Base-by-base conservation (phyloP, 169 alveolate species). In the Plasmodium cynomolgi region DNA sequence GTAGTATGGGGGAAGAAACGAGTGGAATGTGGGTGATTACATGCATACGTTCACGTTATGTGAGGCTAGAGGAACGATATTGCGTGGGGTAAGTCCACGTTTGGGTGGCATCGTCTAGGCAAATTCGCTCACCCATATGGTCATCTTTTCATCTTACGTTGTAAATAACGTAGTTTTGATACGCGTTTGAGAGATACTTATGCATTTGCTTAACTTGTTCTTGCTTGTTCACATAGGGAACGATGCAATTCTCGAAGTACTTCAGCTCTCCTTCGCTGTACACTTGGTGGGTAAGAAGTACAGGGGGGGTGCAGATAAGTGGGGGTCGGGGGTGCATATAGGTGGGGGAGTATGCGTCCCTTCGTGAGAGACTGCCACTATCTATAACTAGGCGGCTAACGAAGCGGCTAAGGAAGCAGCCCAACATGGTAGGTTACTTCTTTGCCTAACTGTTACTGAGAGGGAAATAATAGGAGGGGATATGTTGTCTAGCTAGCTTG, bases 201-300 rank as follows among this genome's bases (percentile, higher is more conserved):
- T 90, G 84, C 15, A 81, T 62, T 74, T 90, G 84, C 37, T 79
- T 81, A 47, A 81, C 56, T 44, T 79, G 84, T 26, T 90, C 80
- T 74, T 90, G 91, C 73, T 80, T 81, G 31, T 81, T 79, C 33
- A 90, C 94, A 68, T 90, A 90, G 31, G 94, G 94, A 0, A 90
- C 33, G 83, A 90, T 29, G 33, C 81, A 39, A 29, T 58, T 81
- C 74, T 81, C 91, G 71, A 81, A 80, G 74, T 81, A 90, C 26
- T 81, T 80, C 20, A 90, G 58, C 34, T 90, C 94, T 41, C 77
- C 83, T 90, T 90, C 94, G 56, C 41, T 90, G 50, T 90, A 90
- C 94, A 90, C 94, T 90, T 8, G 47, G 54, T 13, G 74, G 50
- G 39, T 58, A 26, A 79, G 31, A 15, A 8, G 81, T 44, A n/a